Evolutionary conservation across 1,139 yeast species (phyloP).

Genomic region (Debaryomyces sp.): DNA sequence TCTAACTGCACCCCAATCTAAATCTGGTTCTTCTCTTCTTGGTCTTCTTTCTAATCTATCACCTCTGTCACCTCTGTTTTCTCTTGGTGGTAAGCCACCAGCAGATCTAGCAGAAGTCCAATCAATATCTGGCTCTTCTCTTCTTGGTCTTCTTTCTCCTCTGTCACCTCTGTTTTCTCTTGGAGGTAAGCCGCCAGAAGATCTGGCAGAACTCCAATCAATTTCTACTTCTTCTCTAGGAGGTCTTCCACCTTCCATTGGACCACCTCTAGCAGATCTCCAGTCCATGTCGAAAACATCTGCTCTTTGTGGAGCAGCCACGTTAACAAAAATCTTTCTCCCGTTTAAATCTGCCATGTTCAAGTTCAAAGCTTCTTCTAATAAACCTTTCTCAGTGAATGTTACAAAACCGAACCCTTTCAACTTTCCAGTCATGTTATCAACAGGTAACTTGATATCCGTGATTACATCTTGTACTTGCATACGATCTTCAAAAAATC

Average conservation of each 20-base stretch:
- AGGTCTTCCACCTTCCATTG: slow-evolving; percentile 27
- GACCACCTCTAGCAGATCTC: slow-evolving; percentile 47
- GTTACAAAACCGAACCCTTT: slow-evolving; percentile 91
- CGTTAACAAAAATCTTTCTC: slow-evolving; percentile 79
- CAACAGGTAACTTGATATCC: slow-evolving; percentile 73
- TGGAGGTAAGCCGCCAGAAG: slow-evolving; percentile 36
- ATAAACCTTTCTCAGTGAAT: slow-evolving; percentile 62
- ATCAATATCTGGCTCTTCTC: slow-evolving; percentile 57
- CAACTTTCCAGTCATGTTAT: slow-evolving; percentile 61
- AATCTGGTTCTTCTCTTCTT: slow-evolving; percentile 51
- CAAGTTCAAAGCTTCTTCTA: slow-evolving; percentile 71
- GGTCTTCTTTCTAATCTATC: slow-evolving; percentile 39
- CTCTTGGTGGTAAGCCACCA: slow-evolving; percentile 41
- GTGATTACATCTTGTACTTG: slow-evolving; percentile 49
- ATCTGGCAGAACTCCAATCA: slow-evolving; percentile 21
- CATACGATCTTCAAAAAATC: slow-evolving; percentile 69
- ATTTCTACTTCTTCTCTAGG: slow-evolving; percentile 34
- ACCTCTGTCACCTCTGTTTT: slow-evolving; percentile 35
- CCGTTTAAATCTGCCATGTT: slow-evolving; percentile 69
- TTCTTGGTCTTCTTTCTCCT: slow-evolving; percentile 42
- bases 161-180: slow-evolving; percentile 28
- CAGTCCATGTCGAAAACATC: slow-evolving; percentile 51
- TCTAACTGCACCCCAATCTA: slow-evolving; percentile 67
- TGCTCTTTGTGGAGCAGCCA: slow-evolving; percentile 82
- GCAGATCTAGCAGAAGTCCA: slow-evolving; percentile 53